A percentile compares a stretch with the other conserved stretches of the same genome.
phyloP scores from a whole-genome alignment of 2,329 filamentous ascomycete genomes.

The Intubia oerlemansii region DNA sequence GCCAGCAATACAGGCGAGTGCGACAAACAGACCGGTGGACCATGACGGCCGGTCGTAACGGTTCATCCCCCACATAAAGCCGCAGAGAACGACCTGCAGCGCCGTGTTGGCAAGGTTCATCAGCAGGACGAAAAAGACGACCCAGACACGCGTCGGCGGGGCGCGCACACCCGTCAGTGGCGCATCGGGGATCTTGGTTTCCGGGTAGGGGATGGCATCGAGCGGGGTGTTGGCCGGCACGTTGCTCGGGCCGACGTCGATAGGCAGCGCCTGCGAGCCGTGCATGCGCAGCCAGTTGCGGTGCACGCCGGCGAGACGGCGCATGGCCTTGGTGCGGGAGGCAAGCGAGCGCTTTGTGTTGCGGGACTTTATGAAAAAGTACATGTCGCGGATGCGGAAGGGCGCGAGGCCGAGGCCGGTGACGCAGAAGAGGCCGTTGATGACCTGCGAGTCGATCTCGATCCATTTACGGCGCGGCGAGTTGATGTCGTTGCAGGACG shows the following conservation, averaged over 20 bases:
- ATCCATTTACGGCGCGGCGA: constrained; percentile 69
- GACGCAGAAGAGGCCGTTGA: constrained; percentile 71
- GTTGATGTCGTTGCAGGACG: constrained; percentile 47
- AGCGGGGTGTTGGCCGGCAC: constrained; percentile 19
- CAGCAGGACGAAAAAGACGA: constrained; percentile 62
- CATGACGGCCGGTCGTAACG: constrained; percentile 54
- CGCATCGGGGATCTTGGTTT: constrained; percentile 37
- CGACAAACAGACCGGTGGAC: constrained; percentile 63
- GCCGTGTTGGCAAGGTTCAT: constrained; percentile 61
- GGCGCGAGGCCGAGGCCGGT: constrained; percentile 69
- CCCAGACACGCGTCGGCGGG: constrained; percentile 46
- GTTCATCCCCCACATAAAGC: constrained; percentile 69
- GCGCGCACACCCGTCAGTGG: constrained; percentile 55
- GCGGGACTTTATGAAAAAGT: constrained; percentile 47
- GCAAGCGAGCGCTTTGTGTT: constrained; percentile 19
- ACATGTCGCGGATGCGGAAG: constrained; percentile 67
- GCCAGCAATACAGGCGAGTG: constrained; percentile 47
- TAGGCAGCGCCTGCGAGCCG: constrained; percentile 37
- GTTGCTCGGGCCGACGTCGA: constrained; percentile 29
- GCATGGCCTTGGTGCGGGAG: constrained; percentile 27
- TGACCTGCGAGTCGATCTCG: constrained; percentile 64
- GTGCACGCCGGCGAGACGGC: constrained; percentile 53
- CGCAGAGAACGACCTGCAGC: constrained; percentile 50
- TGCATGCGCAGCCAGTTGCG: constrained; percentile 53
- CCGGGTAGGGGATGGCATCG: constrained; percentile 38